Evolutionary conservation across 305 asterid genomes (phyloP).

Genomic region (Plantago rigida): DNA sequence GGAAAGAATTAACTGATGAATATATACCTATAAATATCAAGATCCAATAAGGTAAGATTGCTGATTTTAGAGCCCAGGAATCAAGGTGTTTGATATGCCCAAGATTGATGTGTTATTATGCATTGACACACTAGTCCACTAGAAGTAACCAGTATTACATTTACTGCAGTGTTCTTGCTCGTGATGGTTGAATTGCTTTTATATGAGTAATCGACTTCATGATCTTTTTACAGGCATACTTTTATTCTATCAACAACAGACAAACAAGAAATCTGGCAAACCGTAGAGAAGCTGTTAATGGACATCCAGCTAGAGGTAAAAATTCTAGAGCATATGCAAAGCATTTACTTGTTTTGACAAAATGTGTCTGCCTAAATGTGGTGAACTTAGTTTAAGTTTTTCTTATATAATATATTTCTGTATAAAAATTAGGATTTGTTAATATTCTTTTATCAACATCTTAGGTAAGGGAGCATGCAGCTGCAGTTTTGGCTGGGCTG

Average conservation of each 20-base stretch:
- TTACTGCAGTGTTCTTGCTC: conserved; percentile 9
- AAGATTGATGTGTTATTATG: no score
- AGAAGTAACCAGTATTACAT: no score
- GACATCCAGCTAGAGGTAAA: conserved; percentile 92
- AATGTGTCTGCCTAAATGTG: conserved; percentile 14
- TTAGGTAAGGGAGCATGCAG: conserved; percentile 99
- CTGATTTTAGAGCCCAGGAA: no score
- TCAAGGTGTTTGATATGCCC: no score
- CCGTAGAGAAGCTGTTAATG: conserved; percentile 74
- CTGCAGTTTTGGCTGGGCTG: conserved; percentile 95
- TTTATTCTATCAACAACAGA: conserved; percentile 62
- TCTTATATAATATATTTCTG: no score
- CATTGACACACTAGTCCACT: no score
- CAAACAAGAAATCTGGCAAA: conserved; percentile 72
- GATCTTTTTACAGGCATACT: conserved; percentile 60
- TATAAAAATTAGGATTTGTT: conserved; percentile 1
- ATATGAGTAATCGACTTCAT: conserved; percentile 20
- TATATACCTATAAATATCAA: no score
- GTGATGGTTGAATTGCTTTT: conserved; percentile 13
- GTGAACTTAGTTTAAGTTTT: neutral
- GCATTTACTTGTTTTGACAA: conserved; percentile 2
- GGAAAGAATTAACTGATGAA: no score
- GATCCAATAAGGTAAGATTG: no score
- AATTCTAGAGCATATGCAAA: conserved; percentile 21
- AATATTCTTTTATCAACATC: neutral